A percentile compares a stretch with the other conserved stretches of the same genome.
These are phyloP conservation scores for Gomphus bonarii DNA, from an alignment of 1,284 basidiomycete genomes.

Conservation along the genomic window DNA sequence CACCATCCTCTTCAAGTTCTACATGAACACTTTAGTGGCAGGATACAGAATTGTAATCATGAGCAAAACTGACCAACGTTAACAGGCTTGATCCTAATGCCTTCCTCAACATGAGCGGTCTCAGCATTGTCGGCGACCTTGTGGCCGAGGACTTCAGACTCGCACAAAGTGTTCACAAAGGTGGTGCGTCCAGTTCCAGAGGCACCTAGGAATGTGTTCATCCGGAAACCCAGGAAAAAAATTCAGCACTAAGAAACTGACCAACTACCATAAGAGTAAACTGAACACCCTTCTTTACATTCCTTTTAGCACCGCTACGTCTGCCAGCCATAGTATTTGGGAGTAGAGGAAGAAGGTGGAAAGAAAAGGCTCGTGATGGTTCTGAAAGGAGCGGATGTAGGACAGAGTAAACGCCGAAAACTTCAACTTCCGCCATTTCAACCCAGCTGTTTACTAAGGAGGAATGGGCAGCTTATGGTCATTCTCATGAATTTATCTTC, in stretches of 20 bases:
- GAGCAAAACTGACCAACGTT: constrained; percentile 68
- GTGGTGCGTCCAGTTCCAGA: constrained; percentile 96
- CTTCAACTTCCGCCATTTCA: constrained; percentile 11
- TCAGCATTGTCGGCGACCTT: constrained; percentile 82
- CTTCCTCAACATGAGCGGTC: constrained; percentile 89
- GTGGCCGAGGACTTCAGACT: constrained; percentile 80
- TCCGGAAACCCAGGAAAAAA: constrained; percentile 12
- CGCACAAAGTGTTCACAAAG: constrained; percentile 97
- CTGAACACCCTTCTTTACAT: constrained; percentile 95
- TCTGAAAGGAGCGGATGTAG: neutral
- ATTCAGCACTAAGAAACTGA: constrained; percentile 29
- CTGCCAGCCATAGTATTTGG: constrained; percentile 62
- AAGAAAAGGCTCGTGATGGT: constrained; percentile 6
- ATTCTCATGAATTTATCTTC: neutral
- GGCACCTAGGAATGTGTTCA: constrained; percentile 49
- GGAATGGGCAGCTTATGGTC: neutral
- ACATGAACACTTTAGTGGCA: constrained; percentile 9
- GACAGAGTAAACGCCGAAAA: neutral
- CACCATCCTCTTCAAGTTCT: constrained; percentile 98
- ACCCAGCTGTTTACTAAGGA: neutral
- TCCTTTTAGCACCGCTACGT: constrained; percentile 69
- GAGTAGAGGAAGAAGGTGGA: constrained; percentile 13
- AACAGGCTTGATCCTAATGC: constrained; percentile 92
- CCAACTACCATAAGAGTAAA: constrained; percentile 94
- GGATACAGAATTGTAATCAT: neutral